These are phyloP conservation scores for Calonectria montana DNA, from an alignment of 2,329 filamentous ascomycete genomes.

Conservation along the genomic window DNA sequence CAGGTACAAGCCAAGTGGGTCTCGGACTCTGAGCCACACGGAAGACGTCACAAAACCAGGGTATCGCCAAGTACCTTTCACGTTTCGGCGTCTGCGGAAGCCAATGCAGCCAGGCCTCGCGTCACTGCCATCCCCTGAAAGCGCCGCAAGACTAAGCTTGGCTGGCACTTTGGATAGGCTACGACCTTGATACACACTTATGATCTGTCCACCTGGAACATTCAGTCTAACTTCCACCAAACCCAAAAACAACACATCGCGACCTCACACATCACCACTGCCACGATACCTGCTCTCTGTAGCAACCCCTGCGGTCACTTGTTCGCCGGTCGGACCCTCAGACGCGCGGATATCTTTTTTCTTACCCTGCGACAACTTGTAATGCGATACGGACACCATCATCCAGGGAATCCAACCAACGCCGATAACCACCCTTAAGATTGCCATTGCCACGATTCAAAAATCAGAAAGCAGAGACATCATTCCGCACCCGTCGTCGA, in stretches of 20 bases:
- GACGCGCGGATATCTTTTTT: constrained; percentile 20
- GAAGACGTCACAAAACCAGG: not conserved
- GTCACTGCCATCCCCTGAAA: constrained; percentile 14
- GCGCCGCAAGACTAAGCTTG: constrained; percentile 13
- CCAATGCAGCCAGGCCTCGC: constrained; percentile 9
- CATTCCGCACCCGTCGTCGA: constrained; percentile 13
- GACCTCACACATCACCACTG: not conserved
- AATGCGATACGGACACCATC: constrained; percentile 32
- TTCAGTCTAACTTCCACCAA: constrained; percentile 27
- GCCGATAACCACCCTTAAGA: constrained; percentile 24
- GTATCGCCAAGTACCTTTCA: constrained; percentile 2
- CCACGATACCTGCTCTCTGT: not conserved
- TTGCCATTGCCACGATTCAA: constrained; percentile 16
- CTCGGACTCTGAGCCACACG: not conserved
- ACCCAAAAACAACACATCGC: constrained; percentile 12
- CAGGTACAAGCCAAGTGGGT: constrained; percentile 2
- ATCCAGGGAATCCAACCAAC: constrained; percentile 2
- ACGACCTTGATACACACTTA: not conserved
- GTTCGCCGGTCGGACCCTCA: constrained; percentile 37
- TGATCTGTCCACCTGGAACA: constrained; percentile 13
- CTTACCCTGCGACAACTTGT: constrained; percentile 25
- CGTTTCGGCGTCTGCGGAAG: constrained; percentile 10
- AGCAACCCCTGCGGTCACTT: not conserved
- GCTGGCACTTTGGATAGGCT: constrained; percentile 3
- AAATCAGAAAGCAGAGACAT: not conserved